Percentiles rank a stretch among this genome's conserved stretches.
Conservation (phyloP, 306 rosid genomes). For the Carpinus viminea region DNA sequence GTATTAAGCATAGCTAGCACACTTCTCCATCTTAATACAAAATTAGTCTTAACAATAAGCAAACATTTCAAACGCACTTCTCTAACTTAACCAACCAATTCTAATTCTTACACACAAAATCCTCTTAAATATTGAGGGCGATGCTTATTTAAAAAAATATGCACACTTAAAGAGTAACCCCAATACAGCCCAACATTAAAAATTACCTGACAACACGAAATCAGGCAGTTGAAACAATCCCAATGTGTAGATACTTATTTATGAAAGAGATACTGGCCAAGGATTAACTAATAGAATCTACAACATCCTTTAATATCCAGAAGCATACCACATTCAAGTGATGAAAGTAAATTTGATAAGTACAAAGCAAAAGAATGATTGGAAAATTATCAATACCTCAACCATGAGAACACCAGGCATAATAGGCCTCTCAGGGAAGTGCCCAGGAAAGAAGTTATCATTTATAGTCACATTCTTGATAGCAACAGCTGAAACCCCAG, state of each 20-base stretch:
- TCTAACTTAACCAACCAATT: background rate
- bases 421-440: conserved; percentile 92
- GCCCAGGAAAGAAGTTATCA: conserved; percentile 96
- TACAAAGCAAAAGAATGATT: background rate
- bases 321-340: background rate
- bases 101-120: background rate
- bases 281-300: background rate
- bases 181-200: background rate
- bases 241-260: background rate
- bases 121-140: background rate
- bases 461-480: conserved; percentile 76
- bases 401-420: conserved; percentile 98
- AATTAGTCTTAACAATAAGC: background rate
- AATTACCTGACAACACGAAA: background rate
- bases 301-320: background rate
- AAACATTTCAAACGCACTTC: background rate
- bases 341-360: background rate
- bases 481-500: conserved; percentile 58
- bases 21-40: background rate
- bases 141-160: background rate
- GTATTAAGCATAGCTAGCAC: background rate
- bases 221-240: background rate
- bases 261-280: no score
- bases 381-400: conserved; percentile 54
- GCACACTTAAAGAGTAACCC: background rate